Evolutionary conservation across 2,329 filamentous ascomycete species (phyloP).

Genomic region (Coleophoma eucalyptorum): DNA sequence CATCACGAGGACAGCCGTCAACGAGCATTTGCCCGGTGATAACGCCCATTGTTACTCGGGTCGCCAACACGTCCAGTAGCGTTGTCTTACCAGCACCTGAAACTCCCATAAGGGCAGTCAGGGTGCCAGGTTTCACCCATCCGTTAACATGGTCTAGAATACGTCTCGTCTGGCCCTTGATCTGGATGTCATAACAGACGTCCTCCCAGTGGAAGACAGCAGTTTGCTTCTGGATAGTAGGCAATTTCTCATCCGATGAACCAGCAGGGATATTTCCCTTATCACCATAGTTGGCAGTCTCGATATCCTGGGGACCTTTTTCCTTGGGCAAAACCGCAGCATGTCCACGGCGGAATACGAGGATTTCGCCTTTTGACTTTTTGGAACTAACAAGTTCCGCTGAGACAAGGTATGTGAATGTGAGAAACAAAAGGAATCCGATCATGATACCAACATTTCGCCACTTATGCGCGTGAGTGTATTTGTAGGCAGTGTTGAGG

Average conservation of each 20-base stretch:
- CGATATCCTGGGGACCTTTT: neutral
- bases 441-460: slow-evolving; percentile 65
- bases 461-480: slow-evolving; percentile 59
- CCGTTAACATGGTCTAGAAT: slow-evolving; percentile 66
- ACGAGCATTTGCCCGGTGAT: slow-evolving; percentile 77
- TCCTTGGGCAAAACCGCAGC: neutral
- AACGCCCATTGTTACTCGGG: slow-evolving; percentile 81
- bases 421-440: slow-evolving; percentile 59
- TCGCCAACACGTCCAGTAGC: slow-evolving; percentile 77
- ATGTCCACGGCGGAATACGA: slow-evolving; percentile 67
- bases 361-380: slow-evolving; percentile 71
- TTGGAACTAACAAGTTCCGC: slow-evolving; percentile 59
- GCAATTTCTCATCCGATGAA: slow-evolving; percentile 40
- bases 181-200: slow-evolving; percentile 69
- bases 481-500: slow-evolving; percentile 50
- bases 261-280: neutral
- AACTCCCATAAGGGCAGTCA: slow-evolving; percentile 53
- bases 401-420: slow-evolving; percentile 53
- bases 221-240: slow-evolving; percentile 16
- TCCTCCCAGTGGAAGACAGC: slow-evolving; percentile 23
- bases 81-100: slow-evolving; percentile 82
- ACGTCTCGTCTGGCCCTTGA: slow-evolving; percentile 53
- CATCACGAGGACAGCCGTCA: slow-evolving; percentile 61
- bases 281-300: neutral
- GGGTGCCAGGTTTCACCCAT: slow-evolving; percentile 67